A percentile compares a stretch with the other conserved stretches of the same genome.
These are phyloP conservation scores for Beauveria brongniartii DNA, from an alignment of 2,329 filamentous ascomycete species.

Conservation along the genomic window DNA sequence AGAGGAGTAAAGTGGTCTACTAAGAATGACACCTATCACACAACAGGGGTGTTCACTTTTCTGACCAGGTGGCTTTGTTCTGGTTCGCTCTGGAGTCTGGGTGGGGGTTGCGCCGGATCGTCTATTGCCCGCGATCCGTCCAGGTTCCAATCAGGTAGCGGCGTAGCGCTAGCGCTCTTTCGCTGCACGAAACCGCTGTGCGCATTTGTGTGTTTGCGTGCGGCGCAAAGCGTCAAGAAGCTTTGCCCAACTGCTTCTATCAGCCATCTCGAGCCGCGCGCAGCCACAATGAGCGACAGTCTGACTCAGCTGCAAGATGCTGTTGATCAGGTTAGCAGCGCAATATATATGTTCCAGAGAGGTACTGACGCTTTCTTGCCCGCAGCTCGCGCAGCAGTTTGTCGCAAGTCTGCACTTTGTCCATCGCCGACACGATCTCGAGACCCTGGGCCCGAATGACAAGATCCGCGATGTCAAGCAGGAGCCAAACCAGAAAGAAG, in stretches of 20 bases:
- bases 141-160: not conserved
- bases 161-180: not conserved
- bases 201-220: not conserved
- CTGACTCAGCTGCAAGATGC: slow-evolving; percentile 81
- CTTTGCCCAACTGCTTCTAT: not conserved
- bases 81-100: not conserved
- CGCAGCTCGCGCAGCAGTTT: slow-evolving; percentile 59
- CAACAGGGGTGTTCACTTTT: slow-evolving; percentile 31
- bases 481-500: slow-evolving; percentile 43
- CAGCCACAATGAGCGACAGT: slow-evolving; percentile 57
- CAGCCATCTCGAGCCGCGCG: not conserved
- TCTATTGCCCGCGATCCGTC: slow-evolving; percentile 22
- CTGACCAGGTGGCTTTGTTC: slow-evolving; percentile 10
- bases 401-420: slow-evolving; percentile 60
- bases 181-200: not conserved
- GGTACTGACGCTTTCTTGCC: not conserved
- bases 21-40: slow-evolving; percentile 16
- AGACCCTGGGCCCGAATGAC: slow-evolving; percentile 49
- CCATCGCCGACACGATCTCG: slow-evolving; percentile 59
- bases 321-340: slow-evolving; percentile 60
- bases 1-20: slow-evolving; percentile 2
- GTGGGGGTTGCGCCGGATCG: slow-evolving; percentile 16
- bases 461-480: slow-evolving; percentile 52
- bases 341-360: no score
- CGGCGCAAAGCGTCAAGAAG: not conserved